Conservation (phyloP, 345 rosid genomes). For the Erodium maritimum region DNA sequence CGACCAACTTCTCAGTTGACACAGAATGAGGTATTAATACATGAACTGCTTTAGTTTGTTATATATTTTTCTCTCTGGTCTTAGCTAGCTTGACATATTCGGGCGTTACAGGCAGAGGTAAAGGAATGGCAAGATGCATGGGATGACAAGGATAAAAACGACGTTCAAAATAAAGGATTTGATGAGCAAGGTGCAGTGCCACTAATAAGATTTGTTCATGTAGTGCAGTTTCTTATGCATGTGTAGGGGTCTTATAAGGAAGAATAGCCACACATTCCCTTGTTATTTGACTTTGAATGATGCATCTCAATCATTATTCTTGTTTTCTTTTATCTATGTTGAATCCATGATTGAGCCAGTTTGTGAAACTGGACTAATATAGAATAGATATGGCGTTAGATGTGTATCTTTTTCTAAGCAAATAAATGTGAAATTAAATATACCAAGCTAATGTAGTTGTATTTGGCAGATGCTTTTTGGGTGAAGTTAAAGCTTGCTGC, state of each 20-base stretch:
- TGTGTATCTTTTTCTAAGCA: not conserved
- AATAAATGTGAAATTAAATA: not conserved
- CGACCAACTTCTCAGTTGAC: conserved; percentile 39
- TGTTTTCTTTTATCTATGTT: too few relatives aligned
- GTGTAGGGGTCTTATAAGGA: not conserved
- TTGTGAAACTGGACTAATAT: not conserved
- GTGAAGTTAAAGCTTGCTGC: conserved; percentile 55
- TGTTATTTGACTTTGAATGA: too few relatives aligned
- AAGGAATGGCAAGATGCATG: conserved; percentile 45
- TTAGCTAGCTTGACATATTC: conserved; percentile 8
- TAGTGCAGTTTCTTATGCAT: not conserved
- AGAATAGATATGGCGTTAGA: not conserved
- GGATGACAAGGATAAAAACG: conserved; percentile 21
- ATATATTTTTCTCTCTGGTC: not conserved
- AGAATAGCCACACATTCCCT: not conserved
- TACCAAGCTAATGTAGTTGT: conserved; percentile 1
- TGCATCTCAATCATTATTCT: too few relatives aligned
- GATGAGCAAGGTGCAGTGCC: conserved; percentile 30
- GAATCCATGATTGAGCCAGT: too few relatives aligned
- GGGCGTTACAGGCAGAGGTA: conserved; percentile 19
- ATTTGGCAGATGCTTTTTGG: conserved; percentile 66
- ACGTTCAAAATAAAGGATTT: conserved; percentile 15
- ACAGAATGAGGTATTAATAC: conserved; percentile 22
- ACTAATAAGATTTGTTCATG: not conserved
- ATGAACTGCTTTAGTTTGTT: conserved; percentile 1